Base-by-base conservation (phyloP, 345 rosid genomes). In the Pseudoturritis turrita region DNA sequence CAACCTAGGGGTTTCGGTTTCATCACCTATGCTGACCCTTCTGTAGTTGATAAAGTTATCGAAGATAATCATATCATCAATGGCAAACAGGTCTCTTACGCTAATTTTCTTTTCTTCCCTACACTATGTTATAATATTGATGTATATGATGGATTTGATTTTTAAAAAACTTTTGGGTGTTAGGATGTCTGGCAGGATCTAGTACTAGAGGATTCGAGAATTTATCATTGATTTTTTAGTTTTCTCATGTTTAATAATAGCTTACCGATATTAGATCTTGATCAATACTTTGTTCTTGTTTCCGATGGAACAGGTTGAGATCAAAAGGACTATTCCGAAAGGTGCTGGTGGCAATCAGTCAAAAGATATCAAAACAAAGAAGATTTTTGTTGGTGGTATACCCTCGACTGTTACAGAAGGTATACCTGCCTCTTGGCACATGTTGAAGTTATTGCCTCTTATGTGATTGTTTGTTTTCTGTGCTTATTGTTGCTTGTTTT, bases 1-100 rank as follows among this genome's bases (percentile, higher is more conserved):
- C 92, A 85, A 57, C 97, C 97, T 15, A 80, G 99, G 10, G 97
- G 97, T 25, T 91, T 95, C 57, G 97, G 99, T 25, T 95, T 95
- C 76, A 84, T 95, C 14, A 95, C 96, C 5, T 91, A 78, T 72
- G 91, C 96, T 12, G 97, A 95, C 75, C 82, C 99, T 44, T 74
- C 84, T 26, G 96, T 85, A 52, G 97, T 91, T 3, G 97, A 91
- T 64, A 88, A 88, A 82, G 97, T 91, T 41, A 89, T 91, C 25
- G 89, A 89, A 63, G 96, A 91, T 25, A 59, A 70, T 11, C 96
- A 95, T 73, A 53, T 83, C 71, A 79, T 89, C 72, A 87, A 88
- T 75, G 98, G 89, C 10, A 94, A 94, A 69, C 96, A 90, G 91
- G 98, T 90, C 65, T 53, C 74, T 60, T 50, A 26, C 9, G 1